These are phyloP conservation scores for Diversispora epigaea DNA, from an alignment of 192 early-diverging fungal genomes.

Conservation along the genomic window DNA sequence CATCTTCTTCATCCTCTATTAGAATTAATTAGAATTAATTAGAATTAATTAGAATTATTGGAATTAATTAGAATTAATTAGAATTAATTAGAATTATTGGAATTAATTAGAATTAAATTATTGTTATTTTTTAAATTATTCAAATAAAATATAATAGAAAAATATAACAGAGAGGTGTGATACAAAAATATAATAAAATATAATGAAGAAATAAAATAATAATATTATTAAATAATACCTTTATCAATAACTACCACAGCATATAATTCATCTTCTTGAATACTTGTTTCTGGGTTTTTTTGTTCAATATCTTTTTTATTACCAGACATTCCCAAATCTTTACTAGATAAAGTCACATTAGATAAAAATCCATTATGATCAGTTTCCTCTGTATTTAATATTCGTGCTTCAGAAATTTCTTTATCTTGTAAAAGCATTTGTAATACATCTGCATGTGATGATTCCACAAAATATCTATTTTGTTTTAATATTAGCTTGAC, in stretches of 20 bases:
- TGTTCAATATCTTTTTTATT: conserved; percentile 47
- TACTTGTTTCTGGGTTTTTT: conserved; percentile 33
- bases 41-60: too few relatives aligned
- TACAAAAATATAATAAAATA: too few relatives aligned
- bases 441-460: conserved; percentile 75
- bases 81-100: too few relatives aligned
- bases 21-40: too few relatives aligned
- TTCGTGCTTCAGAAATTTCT: conserved; percentile 67
- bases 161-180: too few relatives aligned
- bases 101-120: too few relatives aligned
- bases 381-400: conserved; percentile 35
- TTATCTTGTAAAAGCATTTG: conserved; percentile 77
- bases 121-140: neutral
- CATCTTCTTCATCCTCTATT: conserved; percentile 68
- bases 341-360: conserved; percentile 61
- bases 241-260: conserved; percentile 48
- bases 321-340: conserved; percentile 67
- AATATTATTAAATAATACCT: neutral
- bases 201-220: neutral
- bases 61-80: too few relatives aligned
- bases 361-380: conserved; percentile 53
- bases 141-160: neutral
- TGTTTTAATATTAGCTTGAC: conserved; percentile 95
- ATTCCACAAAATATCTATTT: conserved; percentile 93
- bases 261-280: conserved; percentile 40